A percentile compares a stretch with the other conserved stretches of the same genome.
Conservation (phyloP, 2,329 filamentous ascomycete species). For the Sclerotinia spermophila region DNA sequence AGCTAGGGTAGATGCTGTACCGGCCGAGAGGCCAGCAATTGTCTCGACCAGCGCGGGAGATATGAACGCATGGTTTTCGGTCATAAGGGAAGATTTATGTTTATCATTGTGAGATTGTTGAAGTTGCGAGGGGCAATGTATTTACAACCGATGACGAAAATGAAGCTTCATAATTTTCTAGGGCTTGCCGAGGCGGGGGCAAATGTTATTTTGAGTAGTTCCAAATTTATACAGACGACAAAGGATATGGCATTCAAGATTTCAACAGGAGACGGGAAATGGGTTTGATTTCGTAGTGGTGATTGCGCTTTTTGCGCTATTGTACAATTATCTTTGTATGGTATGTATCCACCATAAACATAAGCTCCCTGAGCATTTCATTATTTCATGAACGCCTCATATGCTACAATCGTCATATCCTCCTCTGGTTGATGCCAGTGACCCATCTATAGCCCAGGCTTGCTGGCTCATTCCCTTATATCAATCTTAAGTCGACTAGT, state of each 20-base stretch:
- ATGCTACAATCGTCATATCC: constrained; percentile 27
- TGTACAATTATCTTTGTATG: constrained; percentile 32
- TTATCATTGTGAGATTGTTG: constrained; percentile 22
- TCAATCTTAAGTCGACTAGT: neutral
- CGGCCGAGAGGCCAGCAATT: constrained; percentile 84
- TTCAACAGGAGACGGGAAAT: constrained; percentile 13
- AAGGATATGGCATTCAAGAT: neutral
- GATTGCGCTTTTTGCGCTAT: constrained; percentile 30
- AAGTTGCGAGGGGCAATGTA: constrained; percentile 18
- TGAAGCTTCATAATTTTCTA: constrained; percentile 26
- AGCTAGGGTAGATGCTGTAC: constrained; percentile 77
- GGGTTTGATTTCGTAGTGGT: constrained; percentile 28
- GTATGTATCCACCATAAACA: constrained; percentile 21
- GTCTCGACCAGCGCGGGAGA: constrained; percentile 81
- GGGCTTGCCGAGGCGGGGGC: constrained; percentile 25
- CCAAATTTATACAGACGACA: neutral
- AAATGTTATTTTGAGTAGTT: neutral
- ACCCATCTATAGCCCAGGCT: neutral
- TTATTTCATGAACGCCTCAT: constrained; percentile 31
- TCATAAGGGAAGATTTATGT: constrained; percentile 31
- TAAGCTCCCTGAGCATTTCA: constrained; percentile 19
- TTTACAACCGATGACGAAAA: constrained; percentile 22
- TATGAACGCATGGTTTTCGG: constrained; percentile 50
- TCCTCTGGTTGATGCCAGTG: neutral
- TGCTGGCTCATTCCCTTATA: neutral